Percentiles rank a stretch among this genome's conserved stretches.
Conservation (phyloP, 225 moss, liverwort and hornwort genomes). For the Sphagnum contortum region DNA sequence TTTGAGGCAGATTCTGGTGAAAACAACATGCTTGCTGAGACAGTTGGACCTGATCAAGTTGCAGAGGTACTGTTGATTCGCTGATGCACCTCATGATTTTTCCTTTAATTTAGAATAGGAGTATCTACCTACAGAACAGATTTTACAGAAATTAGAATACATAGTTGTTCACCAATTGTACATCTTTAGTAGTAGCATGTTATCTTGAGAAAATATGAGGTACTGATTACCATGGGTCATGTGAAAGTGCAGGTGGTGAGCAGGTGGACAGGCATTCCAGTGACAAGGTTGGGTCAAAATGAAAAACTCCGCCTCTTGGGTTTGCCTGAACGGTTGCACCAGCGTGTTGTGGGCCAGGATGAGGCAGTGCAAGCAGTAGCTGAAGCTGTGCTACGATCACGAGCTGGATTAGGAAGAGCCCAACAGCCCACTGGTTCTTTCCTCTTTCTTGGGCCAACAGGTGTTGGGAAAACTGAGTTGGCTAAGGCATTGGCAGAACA, state of each 20-base stretch:
- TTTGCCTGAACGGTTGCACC: conserved; percentile 61
- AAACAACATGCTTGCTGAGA: conserved; percentile 89
- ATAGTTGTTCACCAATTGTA: too few species aligned
- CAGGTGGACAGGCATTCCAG: conserved; percentile 94
- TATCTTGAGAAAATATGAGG: too few species aligned
- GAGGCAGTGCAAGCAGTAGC: conserved; percentile 88
- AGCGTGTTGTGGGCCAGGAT: conserved; percentile 87
- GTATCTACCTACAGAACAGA: too few species aligned
- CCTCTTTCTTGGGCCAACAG: conserved; percentile 86
- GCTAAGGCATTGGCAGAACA: conserved; percentile 92
- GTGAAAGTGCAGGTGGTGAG: conserved; percentile 52
- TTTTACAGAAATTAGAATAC: too few species aligned
- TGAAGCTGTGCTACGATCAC: conserved; percentile 80
- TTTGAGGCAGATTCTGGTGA: conserved; percentile 80
- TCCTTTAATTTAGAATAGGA: too few species aligned
- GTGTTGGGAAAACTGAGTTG: conserved; percentile 92
- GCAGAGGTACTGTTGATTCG: conserved; percentile 39
- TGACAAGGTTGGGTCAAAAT: conserved; percentile 87
- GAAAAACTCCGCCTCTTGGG: conserved; percentile 70
- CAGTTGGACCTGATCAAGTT: conserved; percentile 79
- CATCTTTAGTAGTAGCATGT: too few species aligned
- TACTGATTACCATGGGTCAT: not conserved
- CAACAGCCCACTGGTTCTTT: conserved; percentile 89
- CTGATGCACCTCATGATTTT: not conserved
- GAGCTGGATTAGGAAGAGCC: conserved; percentile 78